Base-by-base conservation (phyloP, 768 basidiomycete genomes). In the Mycena pura region DNA sequence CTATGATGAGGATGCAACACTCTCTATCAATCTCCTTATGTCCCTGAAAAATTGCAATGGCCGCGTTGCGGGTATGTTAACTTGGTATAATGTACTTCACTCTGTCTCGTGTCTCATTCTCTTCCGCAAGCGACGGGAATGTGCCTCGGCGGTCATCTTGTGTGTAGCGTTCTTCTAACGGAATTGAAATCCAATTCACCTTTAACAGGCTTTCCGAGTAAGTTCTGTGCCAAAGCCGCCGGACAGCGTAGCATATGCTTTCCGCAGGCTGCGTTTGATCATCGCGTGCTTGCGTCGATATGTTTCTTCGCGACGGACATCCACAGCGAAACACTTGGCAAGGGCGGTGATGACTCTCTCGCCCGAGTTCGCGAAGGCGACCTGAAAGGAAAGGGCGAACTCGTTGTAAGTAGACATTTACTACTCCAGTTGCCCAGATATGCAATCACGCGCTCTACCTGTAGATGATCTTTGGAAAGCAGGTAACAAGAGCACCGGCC, bases 301-400 rank as follows among this genome's bases (percentile, higher is more conserved):
- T 97, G 95, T 76, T 98, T 93, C 79, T 99, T 98, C 70, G 94
- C 92, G 2, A 99, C 96, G 15, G 95, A 96, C 72, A 87, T 99
- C 44, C 96, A 99, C 74, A 82, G 82, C 46, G 92, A 92, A 1
- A 87, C 93, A 0, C 86, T 98, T 21, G 95, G 96, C 6, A 90
- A 88, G 70, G 91, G 92, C 7, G 86, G 83, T 27, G 96, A 96
- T 69, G 87, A 99, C 73, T 87, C 93, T 3, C 86, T 98, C 44
- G 75, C 77, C 41, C 85, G 85, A 55, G 92, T 93, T 45, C 78
- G 77, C 43, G 86, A 85, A 2, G 95, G 96, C 2, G 91, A 93
- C 57, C 73, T 98, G 57, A 82, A 78, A 5, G 85, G 83, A 15
- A 93, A 93, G 69, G 93, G 90, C 43, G 95, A 97, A 71, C 76